Evolutionary conservation across 2,329 filamentous ascomycete genomes (phyloP).

Genomic region (Xylariaceae sp.): DNA sequence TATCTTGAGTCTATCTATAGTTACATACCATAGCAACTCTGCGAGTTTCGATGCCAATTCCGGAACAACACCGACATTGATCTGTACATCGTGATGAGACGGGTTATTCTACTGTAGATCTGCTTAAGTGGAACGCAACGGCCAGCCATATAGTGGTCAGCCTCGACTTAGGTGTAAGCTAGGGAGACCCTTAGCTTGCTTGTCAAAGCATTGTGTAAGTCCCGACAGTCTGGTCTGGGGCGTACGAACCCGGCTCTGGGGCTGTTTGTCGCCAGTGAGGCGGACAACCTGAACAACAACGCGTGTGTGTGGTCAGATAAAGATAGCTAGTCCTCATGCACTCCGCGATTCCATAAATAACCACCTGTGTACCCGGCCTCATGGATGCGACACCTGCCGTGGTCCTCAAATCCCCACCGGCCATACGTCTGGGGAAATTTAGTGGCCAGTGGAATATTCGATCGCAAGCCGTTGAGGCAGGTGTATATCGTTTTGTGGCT

Average conservation of each 20-base stretch:
- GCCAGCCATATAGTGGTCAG: not conserved
- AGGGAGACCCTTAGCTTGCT: not conserved
- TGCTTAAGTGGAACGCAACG: too few species aligned
- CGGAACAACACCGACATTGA: too few species aligned
- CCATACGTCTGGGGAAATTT: not conserved
- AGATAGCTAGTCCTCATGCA: not conserved
- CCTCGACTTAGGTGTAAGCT: not conserved
- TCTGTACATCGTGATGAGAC: too few species aligned
- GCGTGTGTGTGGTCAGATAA: too few species aligned
- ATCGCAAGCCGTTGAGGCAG: not conserved
- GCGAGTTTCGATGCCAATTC: too few species aligned
- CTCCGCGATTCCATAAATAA: not conserved
- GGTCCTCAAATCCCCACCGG: not conserved
- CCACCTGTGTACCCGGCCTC: not conserved
- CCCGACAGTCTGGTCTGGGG: not conserved
- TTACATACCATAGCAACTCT: too few species aligned
- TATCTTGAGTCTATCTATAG: too few species aligned
- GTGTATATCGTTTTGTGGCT: not conserved
- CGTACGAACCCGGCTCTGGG: not conserved
- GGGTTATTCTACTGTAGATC: too few species aligned
- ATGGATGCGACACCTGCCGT: not conserved
- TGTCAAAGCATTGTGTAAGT: not conserved
- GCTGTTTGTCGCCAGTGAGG: too few species aligned
- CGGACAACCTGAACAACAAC: too few species aligned
- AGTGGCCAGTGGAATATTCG: not conserved